A percentile compares a stretch with the other conserved stretches of the same genome.
Conservation (phyloP, 1,139 yeast genomes). For the Candida sojae region DNA sequence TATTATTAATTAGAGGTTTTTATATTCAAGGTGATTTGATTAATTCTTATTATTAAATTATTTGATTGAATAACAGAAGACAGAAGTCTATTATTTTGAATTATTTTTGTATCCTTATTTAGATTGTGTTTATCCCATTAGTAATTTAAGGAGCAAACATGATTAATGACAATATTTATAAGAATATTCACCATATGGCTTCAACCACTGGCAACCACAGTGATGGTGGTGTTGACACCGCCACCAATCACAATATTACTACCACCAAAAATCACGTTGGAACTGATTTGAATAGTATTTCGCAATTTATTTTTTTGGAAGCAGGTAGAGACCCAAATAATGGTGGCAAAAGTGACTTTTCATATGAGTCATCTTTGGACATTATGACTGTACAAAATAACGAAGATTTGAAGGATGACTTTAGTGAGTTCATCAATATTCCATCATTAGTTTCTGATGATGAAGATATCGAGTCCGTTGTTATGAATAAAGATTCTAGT, state of each 20-base stretch:
- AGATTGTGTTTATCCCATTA: constrained; percentile 11
- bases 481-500: constrained; percentile 11
- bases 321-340: constrained; percentile 8
- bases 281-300: constrained; percentile 8
- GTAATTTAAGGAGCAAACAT: constrained; percentile 8
- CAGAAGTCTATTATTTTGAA: constrained; percentile 8
- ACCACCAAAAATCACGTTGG: constrained; percentile 4
- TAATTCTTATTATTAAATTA: background rate
- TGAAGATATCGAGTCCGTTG: constrained; percentile 12
- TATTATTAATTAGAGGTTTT: background rate
- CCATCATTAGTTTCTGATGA: constrained; percentile 13
- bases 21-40: constrained; percentile 3
- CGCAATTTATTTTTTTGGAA: constrained; percentile 12
- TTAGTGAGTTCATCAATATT: constrained; percentile 14
- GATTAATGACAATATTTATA: constrained; percentile 18
- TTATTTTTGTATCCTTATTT: constrained; percentile 14
- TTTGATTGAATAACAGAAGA: background rate
- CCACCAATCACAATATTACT: background rate
- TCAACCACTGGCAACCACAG: constrained; percentile 8
- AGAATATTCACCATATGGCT: constrained; percentile 10
- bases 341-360: constrained; percentile 5
- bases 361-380: constrained; percentile 14
- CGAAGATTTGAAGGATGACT: constrained; percentile 13
- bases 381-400: constrained; percentile 15
- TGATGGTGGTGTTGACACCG: constrained; percentile 1